phyloP scores from a whole-genome alignment of 208 protist genomes.

The Leishmania arabica region DNA sequence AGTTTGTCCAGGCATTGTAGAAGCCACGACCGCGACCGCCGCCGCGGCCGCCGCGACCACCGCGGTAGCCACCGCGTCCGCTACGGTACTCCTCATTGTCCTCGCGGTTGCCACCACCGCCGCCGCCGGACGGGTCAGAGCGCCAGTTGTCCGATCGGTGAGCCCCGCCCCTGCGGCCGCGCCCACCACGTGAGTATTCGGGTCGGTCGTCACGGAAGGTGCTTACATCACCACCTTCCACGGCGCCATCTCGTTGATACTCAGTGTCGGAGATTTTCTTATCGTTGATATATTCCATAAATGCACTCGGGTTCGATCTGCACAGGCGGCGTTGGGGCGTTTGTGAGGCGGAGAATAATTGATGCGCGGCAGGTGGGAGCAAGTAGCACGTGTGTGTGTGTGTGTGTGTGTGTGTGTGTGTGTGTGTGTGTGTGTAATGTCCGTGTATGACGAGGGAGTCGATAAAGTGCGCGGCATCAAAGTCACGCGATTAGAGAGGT shows the following conservation, averaged over 20 bases:
- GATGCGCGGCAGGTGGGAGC: background rate
- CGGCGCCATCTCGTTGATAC: slow-evolving; percentile 56
- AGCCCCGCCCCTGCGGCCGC: slow-evolving; percentile 34
- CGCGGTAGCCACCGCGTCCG: slow-evolving; percentile 17
- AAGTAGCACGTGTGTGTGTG: background rate
- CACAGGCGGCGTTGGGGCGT: background rate
- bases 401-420: background rate
- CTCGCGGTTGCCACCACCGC: slow-evolving; percentile 22
- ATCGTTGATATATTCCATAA: slow-evolving; percentile 59
- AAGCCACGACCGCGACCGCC: slow-evolving; percentile 23
- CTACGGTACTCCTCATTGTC: slow-evolving; percentile 28
- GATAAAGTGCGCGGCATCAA: background rate
- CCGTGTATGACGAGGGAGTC: background rate
- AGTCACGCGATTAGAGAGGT: background rate
- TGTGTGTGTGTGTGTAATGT: background rate
- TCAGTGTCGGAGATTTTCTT: slow-evolving; percentile 42
- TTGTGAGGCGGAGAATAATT: too few relatives aligned
- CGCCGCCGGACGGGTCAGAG: slow-evolving; percentile 26
- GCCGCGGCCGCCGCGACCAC: slow-evolving; percentile 20
- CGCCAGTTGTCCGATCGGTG: slow-evolving; percentile 51
- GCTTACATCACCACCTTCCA: slow-evolving; percentile 35
- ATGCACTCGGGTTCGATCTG: slow-evolving; percentile 28
- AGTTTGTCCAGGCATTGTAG: slow-evolving; percentile 27
- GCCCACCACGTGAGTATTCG: slow-evolving; percentile 48
- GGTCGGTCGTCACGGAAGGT: slow-evolving; percentile 44